A percentile compares a stretch with the other conserved stretches of the same genome.
phyloP scores from a whole-genome alignment of 2,329 filamentous ascomycete species.

The Taxawa tesnikishii region DNA sequence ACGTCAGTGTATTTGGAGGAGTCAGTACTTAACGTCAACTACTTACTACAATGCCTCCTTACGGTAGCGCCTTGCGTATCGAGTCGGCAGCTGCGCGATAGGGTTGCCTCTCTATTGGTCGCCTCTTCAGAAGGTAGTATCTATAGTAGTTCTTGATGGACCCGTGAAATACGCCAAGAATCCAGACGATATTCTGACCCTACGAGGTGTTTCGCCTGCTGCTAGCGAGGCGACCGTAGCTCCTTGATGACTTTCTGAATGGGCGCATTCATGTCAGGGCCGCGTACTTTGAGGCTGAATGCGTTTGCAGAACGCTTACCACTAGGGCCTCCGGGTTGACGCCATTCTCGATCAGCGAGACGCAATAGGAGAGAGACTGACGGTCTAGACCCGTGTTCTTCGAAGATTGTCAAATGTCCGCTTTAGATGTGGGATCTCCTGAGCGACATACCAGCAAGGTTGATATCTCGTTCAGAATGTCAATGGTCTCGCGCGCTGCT shows the following conservation, averaged over 20 bases:
- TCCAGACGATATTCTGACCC: too few relatives aligned
- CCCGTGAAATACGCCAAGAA: too few relatives aligned
- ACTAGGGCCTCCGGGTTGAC: conserved; percentile 92
- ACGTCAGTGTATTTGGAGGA: too few relatives aligned
- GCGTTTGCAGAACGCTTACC: conserved; percentile 42
- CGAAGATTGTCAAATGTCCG: conserved; percentile 3
- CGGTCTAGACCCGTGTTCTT: conserved; percentile 95
- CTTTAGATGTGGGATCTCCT: background rate
- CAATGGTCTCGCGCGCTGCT: conserved; percentile 69
- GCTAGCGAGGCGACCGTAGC: conserved; percentile 20
- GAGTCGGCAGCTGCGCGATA: too few relatives aligned
- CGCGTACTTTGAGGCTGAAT: conserved; percentile 2
- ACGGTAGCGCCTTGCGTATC: too few relatives aligned
- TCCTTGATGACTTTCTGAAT: conserved; percentile 33
- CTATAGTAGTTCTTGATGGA: too few relatives aligned
- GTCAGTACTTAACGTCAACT: too few relatives aligned
- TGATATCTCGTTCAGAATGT: conserved; percentile 63
- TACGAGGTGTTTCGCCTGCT: too few relatives aligned
- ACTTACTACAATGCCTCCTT: too few relatives aligned
- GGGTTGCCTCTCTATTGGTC: too few relatives aligned
- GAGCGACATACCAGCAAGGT: conserved; percentile 62
- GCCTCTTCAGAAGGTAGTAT: too few relatives aligned
- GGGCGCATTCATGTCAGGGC: conserved; percentile 1
- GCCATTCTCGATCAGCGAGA: conserved; percentile 93
- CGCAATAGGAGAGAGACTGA: conserved; percentile 83